Evolutionary conservation across 2,329 filamentous ascomycete species (phyloP).

Genomic region (Xylaria sp.): DNA sequence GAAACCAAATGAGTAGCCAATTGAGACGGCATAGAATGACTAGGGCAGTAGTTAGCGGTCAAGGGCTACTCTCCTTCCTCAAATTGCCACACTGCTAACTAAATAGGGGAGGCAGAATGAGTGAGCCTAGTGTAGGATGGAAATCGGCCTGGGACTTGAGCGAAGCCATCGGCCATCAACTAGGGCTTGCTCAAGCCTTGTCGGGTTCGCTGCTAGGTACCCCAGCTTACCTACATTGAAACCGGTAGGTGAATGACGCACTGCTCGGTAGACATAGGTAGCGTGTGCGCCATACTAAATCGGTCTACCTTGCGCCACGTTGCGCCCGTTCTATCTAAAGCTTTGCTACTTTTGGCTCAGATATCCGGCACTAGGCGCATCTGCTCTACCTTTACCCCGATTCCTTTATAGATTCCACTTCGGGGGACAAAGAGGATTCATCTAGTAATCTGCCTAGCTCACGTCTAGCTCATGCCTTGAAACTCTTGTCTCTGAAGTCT

Average conservation of each 20-base stretch:
- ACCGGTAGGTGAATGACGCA: constrained; percentile 23
- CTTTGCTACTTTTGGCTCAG: constrained; percentile 19
- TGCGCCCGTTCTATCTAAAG: constrained; percentile 7
- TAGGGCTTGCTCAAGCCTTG: neutral
- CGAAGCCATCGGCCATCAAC: constrained; percentile 8
- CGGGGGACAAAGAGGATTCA: constrained; percentile 19
- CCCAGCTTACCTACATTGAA: neutral
- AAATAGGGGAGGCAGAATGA: constrained; percentile 26
- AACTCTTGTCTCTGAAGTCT: neutral
- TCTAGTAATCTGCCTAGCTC: neutral
- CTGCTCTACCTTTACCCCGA: constrained; percentile 3
- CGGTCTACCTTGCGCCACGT: neutral
- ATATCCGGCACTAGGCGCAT: constrained; percentile 24
- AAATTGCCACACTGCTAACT: constrained; percentile 31
- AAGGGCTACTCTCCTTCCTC: constrained; percentile 36
- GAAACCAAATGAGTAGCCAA: constrained; percentile 20
- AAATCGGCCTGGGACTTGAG: neutral
- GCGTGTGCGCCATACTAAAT: neutral
- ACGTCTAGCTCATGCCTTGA: neutral
- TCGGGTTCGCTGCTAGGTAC: neutral
- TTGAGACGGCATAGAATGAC: constrained; percentile 18
- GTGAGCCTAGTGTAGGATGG: neutral
- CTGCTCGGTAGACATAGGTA: constrained; percentile 9
- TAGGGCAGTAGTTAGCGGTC: constrained; percentile 23
- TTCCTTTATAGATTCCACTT: neutral